Evolutionary conservation across 108 stramenopile genomes (phyloP), one percentile per base, ranked within the genome.

Genomic region (Stephanodiscus minutulus): DNA sequence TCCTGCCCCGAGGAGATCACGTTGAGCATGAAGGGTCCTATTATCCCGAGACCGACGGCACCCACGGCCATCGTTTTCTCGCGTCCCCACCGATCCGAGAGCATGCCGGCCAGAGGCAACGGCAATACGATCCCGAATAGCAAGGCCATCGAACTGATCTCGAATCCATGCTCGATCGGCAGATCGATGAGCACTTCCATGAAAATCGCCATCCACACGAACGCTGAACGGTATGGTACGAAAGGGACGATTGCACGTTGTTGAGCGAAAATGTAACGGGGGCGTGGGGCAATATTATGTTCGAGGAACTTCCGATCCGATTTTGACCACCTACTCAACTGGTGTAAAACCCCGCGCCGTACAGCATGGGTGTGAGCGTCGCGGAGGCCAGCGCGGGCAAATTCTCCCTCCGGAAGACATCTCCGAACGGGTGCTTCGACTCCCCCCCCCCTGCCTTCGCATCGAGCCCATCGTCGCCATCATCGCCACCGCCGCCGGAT

Each of bases 121-220:
- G 85, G 62, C 39, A 44, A 15, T 15, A 44, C 43, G 50, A 91
- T 76, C 22, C 87, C 79, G 24, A 83, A 67, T 17, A 91, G 43
- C 56, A 91, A 25, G 7, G 81, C 61, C 25, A 65, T 15, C 0
- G 85, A 73, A 78, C 89, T 91, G 18, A 91, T 72, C 82, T 81
- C 80, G 64, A 91, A 91, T 8, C 83, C 86, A 57, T 79, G 67
- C 22, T 58, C 52, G 7, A 87, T 62, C 13, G 90, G 83, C 10
- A 86, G 90, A 37, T 83, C 77, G 27, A 86, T 28, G 8, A 91
- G 47, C 10, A 75, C 76, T 33, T 83, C 78, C 88, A 90, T 87
- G 61, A 61, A 90, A 54, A 83, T 85, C 2, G 88, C 86, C 70
- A 86, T 81, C 88, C 88, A 90, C 0, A 90, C 85, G 64, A 84